Conservation (phyloP, 1,139 yeast species). For the Suhomyces guaymorum region DNA sequence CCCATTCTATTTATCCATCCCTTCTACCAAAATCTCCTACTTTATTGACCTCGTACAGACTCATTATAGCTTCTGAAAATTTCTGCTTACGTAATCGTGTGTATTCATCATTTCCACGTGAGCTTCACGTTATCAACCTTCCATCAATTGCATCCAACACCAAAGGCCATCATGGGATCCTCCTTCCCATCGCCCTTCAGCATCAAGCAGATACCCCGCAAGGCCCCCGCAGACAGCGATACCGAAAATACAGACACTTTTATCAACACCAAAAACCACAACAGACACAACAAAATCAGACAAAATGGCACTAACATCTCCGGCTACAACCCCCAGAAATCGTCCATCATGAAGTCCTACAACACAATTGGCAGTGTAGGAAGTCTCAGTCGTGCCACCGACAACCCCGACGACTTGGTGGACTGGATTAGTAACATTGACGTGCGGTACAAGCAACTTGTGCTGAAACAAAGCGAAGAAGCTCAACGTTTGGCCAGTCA, state of each 20-base stretch:
- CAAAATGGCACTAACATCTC: background rate
- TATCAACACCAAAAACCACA: conserved; percentile 3
- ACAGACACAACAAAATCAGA: background rate
- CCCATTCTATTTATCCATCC: too few relatives aligned
- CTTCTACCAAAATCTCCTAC: too few relatives aligned
- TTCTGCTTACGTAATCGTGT: too few relatives aligned
- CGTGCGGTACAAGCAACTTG: conserved; percentile 39
- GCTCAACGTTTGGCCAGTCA: conserved; percentile 22
- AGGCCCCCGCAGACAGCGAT: conserved; percentile 3
- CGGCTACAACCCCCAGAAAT: too few relatives aligned
- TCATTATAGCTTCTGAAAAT: too few relatives aligned
- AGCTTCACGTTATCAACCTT: too few relatives aligned
- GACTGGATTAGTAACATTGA: conserved; percentile 55
- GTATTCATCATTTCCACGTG: too few relatives aligned
- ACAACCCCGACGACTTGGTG: conserved; percentile 38
- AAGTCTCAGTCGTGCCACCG: too few relatives aligned
- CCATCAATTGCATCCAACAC: too few relatives aligned
- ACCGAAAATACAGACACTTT: conserved; percentile 9
- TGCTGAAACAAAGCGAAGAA: conserved; percentile 41
- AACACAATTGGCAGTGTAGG: too few relatives aligned
- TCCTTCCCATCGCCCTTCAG: conserved; percentile 14
- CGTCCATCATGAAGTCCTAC: too few relatives aligned
- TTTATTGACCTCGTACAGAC: too few relatives aligned
- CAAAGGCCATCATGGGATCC: conserved; percentile 6
- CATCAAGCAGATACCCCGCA: conserved; percentile 9